Percentiles rank a stretch among this genome's conserved stretches.
Evolutionary conservation across 768 basidiomycete genomes (phyloP).

Genomic region (Leccinum rimulosum): DNA sequence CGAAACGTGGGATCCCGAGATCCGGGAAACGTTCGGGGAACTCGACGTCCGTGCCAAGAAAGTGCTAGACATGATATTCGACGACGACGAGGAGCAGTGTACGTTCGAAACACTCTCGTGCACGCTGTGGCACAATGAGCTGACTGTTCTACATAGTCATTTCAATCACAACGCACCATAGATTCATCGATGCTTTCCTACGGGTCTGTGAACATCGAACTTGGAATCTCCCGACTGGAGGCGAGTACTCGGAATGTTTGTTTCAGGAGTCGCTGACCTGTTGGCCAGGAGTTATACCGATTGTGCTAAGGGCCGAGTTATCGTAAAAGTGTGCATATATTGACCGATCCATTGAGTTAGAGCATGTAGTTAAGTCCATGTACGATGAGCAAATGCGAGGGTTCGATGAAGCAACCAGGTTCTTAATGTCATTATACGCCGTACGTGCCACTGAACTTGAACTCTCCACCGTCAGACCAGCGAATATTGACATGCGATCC

Average conservation of each 20-base stretch:
- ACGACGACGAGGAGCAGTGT: slow-evolving; percentile 46
- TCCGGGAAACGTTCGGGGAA: slow-evolving; percentile 51
- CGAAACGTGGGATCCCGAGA: slow-evolving; percentile 51
- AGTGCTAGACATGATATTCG: slow-evolving; percentile 58
- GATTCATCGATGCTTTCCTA: slow-evolving; percentile 57
- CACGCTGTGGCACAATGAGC: neutral
- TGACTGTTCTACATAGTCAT: slow-evolving; percentile 42
- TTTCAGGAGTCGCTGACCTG: slow-evolving; percentile 1
- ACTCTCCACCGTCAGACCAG: slow-evolving; percentile 49
- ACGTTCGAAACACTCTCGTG: slow-evolving; percentile 23
- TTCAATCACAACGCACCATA: slow-evolving; percentile 66
- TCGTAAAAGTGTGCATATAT: neutral
- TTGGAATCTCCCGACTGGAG: slow-evolving; percentile 60
- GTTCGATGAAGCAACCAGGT: neutral
- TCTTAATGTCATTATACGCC: slow-evolving; percentile 21
- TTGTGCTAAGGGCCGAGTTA: slow-evolving; percentile 18
- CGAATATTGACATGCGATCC: slow-evolving; percentile 43
- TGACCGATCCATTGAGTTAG: neutral
- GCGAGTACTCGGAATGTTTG: slow-evolving; percentile 32
- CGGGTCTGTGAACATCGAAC: slow-evolving; percentile 42
- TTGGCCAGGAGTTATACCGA: slow-evolving; percentile 25
- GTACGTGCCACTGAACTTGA: slow-evolving; percentile 55
- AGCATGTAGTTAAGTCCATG: neutral
- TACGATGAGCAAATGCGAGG: neutral
- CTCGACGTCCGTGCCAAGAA: slow-evolving; percentile 4